Evolutionary conservation across 2,329 filamentous ascomycete species (phyloP).

Genomic region (Paecilomyces sp.): DNA sequence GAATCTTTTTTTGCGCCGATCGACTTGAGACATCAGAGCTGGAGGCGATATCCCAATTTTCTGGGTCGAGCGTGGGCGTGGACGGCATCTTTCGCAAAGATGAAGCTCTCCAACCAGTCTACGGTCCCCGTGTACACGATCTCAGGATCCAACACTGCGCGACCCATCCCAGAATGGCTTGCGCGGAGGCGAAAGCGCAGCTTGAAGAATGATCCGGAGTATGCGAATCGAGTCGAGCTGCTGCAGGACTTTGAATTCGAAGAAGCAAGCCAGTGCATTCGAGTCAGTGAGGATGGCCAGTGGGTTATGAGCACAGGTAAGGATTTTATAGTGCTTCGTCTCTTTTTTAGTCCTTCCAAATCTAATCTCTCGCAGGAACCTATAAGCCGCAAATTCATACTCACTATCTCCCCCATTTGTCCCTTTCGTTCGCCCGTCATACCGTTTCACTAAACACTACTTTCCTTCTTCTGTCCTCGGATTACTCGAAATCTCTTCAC

Average conservation of each 20-base stretch:
- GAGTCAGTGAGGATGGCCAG: conserved; percentile 88
- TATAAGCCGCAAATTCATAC: conserved; percentile 83
- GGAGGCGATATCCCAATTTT: background rate
- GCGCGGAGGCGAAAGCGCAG: conserved; percentile 82
- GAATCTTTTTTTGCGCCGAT: conserved; percentile 4
- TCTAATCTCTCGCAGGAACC: conserved; percentile 39
- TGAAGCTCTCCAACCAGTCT: conserved; percentile 58
- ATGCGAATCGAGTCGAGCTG: conserved; percentile 86
- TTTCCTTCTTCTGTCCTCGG: conserved; percentile 78
- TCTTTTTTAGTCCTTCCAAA: conserved; percentile 6
- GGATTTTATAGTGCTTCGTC: conserved; percentile 8
- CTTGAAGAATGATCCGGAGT: conserved; percentile 86
- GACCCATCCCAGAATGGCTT: conserved; percentile 92
- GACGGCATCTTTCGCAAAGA: conserved; percentile 13
- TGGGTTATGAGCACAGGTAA: conserved; percentile 93
- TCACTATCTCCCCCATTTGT: conserved; percentile 89
- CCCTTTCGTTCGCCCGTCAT: conserved; percentile 87
- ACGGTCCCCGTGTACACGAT: conserved; percentile 90
- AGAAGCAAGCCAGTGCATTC: conserved; percentile 84
- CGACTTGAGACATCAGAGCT: conserved; percentile 1
- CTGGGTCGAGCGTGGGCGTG: background rate
- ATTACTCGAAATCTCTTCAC: conserved; percentile 92
- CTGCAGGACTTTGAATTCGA: conserved; percentile 98
- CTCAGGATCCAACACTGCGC: conserved; percentile 78
- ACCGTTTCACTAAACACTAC: conserved; percentile 88